These are phyloP conservation scores for Aphanomyces euteiches DNA, from an alignment of 352 stramenopile species.

Conservation along the genomic window DNA sequence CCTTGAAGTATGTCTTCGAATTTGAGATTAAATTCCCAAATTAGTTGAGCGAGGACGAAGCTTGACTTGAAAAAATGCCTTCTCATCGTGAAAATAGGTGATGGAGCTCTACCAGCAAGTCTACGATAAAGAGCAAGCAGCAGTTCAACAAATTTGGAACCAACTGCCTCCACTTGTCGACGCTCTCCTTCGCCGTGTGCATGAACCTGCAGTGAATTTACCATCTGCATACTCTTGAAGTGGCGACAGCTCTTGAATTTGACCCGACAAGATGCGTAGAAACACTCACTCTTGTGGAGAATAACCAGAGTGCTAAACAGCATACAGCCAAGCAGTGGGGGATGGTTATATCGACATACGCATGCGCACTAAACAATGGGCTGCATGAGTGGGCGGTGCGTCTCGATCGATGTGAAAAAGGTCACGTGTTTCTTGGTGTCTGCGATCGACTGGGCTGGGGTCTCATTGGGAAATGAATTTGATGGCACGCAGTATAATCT, in stretches of 20 bases:
- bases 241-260: slow-evolving; percentile 71
- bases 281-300: slow-evolving; percentile 84
- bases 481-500: too few relatives aligned
- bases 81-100: neutral
- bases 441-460: too few relatives aligned
- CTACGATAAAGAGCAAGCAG: slow-evolving; percentile 34
- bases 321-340: slow-evolving; percentile 89
- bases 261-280: slow-evolving; percentile 81
- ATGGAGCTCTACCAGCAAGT: slow-evolving; percentile 6
- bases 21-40: too few relatives aligned
- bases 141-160: slow-evolving; percentile 73
- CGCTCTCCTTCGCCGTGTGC: slow-evolving; percentile 52
- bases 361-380: slow-evolving; percentile 75
- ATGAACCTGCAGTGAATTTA: neutral
- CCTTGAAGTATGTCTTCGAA: too few relatives aligned
- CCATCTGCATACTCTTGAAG: slow-evolving; percentile 39
- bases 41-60: neutral
- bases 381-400: slow-evolving; percentile 86
- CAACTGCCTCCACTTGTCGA: slow-evolving; percentile 50
- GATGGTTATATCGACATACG: slow-evolving; percentile 85
- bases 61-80: neutral
- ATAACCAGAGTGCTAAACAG: slow-evolving; percentile 81
- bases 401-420: slow-evolving; percentile 85
- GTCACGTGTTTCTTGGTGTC: slow-evolving; percentile 87
- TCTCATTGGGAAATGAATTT: too few relatives aligned